Conservation (phyloP, 2,329 filamentous ascomycete species). For the Magnaporthiopsis incrustans region DNA sequence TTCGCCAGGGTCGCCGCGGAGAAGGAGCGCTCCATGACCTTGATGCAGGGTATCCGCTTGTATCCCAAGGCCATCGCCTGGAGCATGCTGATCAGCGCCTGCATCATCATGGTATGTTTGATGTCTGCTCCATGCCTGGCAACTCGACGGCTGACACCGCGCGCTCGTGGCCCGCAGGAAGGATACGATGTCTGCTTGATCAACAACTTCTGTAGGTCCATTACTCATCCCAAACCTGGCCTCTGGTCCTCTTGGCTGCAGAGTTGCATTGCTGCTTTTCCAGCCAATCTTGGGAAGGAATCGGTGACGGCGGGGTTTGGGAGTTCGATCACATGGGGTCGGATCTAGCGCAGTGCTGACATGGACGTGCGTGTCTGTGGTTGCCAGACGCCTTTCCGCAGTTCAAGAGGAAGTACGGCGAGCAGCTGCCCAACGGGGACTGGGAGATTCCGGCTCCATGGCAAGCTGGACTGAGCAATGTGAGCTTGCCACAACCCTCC, state of each 20-base stretch:
- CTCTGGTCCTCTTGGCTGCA: too few species aligned
- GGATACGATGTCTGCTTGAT: conserved; percentile 77
- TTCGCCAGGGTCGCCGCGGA: conserved; percentile 43
- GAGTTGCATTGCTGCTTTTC: background rate
- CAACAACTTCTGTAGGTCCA: conserved; percentile 62
- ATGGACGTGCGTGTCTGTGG: background rate
- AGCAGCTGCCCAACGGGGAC: conserved; percentile 30
- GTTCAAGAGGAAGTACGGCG: conserved; percentile 51
- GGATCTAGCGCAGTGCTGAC: background rate
- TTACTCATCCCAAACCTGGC: background rate
- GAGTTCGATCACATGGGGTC: background rate
- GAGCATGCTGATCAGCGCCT: conserved; percentile 81
- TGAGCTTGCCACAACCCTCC: conserved; percentile 7
- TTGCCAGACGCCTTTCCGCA: conserved; percentile 24
- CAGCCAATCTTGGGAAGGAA: too few species aligned
- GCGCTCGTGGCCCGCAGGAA: conserved; percentile 34
- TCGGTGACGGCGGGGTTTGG: background rate
- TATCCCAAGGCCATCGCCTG: conserved; percentile 84
- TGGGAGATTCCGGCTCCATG: conserved; percentile 53
- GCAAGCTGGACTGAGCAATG: conserved; percentile 55
- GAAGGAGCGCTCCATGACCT: conserved; percentile 61
- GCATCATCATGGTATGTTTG: conserved; percentile 62
- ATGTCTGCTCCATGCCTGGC: background rate
- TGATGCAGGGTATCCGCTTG: conserved; percentile 67
- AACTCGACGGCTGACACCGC: background rate